Percentiles rank a stretch among this genome's conserved stretches.
Conservation (phyloP, 352 stramenopile species). For the Phytophthora hibernalis region DNA sequence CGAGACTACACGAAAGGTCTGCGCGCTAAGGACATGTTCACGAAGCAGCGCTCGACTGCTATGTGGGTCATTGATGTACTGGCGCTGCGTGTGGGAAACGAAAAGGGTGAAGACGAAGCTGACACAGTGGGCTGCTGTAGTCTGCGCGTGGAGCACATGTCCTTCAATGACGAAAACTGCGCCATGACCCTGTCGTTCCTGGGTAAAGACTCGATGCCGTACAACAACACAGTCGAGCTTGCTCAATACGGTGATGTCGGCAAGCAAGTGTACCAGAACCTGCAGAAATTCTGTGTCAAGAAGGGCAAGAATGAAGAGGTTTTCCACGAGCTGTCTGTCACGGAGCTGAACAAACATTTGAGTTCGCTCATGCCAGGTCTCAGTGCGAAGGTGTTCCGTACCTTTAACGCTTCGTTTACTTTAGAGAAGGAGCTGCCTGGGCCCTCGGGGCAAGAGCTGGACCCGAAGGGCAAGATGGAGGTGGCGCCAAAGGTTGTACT, state of each 20-base stretch:
- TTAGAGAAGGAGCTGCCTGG: slow-evolving; percentile 96
- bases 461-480: slow-evolving; percentile 70
- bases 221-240: slow-evolving; percentile 99
- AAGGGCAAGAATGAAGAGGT: slow-evolving; percentile 98
- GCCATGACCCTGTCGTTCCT: slow-evolving; percentile 99
- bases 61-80: slow-evolving; percentile 99
- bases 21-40: slow-evolving; percentile 91
- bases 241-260: slow-evolving; percentile 90
- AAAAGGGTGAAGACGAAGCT: slow-evolving; percentile 99
- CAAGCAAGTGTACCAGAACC: slow-evolving; percentile 94
- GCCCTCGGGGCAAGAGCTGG: slow-evolving; percentile 48
- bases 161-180: slow-evolving; percentile 94
- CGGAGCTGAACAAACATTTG: slow-evolving; percentile 98
- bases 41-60: slow-evolving; percentile 96
- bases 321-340: slow-evolving; percentile 97
- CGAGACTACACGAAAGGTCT: slow-evolving; percentile 92
- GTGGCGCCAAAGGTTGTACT: slow-evolving; percentile 93
- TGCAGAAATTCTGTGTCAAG: slow-evolving; percentile 96
- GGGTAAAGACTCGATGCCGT: slow-evolving; percentile 99
- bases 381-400: slow-evolving; percentile 99
- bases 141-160: slow-evolving; percentile 98
- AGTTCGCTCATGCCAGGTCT: slow-evolving; percentile 99
- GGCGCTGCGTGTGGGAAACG: slow-evolving; percentile 99
- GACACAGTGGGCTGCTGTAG: slow-evolving; percentile 99
- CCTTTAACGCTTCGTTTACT: slow-evolving; percentile 99